Percentiles rank a stretch among this genome's conserved stretches.
Conservation (phyloP, 2,329 filamentous ascomycete genomes). For the Arthrobotrys entomopaga region DNA sequence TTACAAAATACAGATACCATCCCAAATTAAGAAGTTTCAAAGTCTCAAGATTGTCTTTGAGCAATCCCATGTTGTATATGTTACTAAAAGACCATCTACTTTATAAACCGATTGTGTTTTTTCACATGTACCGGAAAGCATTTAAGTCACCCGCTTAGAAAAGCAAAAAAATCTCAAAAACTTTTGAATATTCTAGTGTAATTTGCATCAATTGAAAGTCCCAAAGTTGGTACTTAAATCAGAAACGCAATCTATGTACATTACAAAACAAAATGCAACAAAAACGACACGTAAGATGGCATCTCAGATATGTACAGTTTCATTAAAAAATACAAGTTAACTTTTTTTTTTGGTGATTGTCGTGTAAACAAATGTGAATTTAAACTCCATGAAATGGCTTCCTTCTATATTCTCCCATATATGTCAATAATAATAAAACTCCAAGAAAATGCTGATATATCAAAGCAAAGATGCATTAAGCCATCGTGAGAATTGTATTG, state of each 20-base stretch:
- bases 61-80: no score
- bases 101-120: background rate
- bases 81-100: no score
- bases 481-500: background rate
- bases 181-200: background rate
- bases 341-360: background rate
- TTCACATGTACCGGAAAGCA: background rate
- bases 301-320: background rate
- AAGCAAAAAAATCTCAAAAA: background rate
- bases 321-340: background rate
- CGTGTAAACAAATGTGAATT: background rate
- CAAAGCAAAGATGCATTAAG: background rate
- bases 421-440: slow-evolving; percentile 10
- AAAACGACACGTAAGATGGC: slow-evolving; percentile 1
- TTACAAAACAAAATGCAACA: slow-evolving; percentile 10
- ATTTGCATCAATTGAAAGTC: background rate
- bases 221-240: background rate
- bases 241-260: slow-evolving; percentile 11
- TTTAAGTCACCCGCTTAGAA: background rate
- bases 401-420: background rate
- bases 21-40: no score
- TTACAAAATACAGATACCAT: no score
- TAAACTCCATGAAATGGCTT: slow-evolving; percentile 13
- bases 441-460: slow-evolving; percentile 12
- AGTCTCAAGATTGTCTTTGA: no score